Evolutionary conservation across 192 early-diverging fungal species (phyloP).

Genomic region (Umbelopsis sp.): DNA sequence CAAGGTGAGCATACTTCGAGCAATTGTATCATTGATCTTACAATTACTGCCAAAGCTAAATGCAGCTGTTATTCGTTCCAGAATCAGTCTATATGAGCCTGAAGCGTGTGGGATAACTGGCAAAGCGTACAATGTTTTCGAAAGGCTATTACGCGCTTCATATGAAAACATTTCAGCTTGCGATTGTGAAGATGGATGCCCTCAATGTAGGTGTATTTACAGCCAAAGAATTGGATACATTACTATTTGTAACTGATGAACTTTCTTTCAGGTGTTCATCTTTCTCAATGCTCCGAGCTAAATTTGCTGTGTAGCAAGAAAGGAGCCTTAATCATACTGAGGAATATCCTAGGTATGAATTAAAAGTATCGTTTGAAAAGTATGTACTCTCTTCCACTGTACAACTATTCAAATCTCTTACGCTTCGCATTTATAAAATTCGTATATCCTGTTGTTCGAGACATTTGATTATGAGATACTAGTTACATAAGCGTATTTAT

Average conservation of each 20-base stretch:
- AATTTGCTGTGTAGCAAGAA: conserved; percentile 48
- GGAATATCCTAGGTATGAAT: conserved; percentile 17
- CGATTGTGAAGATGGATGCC: conserved; percentile 51
- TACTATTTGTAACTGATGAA: no score
- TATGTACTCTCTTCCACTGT: no score
- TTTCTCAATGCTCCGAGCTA: conserved; percentile 41
- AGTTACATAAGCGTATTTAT: no score
- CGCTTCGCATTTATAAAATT: no score
- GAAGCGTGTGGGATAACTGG: conserved; percentile 34
- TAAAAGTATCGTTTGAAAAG: no score
- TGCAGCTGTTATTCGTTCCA: not conserved
- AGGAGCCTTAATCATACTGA: conserved; percentile 49
- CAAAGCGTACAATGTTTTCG: conserved; percentile 45
- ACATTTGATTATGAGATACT: no score
- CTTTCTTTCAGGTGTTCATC: conserved; percentile 34
- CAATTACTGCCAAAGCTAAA: not conserved
- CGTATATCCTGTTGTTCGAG: no score
- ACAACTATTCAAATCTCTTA: no score
- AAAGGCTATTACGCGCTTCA: conserved; percentile 35
- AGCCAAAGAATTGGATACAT: no score
- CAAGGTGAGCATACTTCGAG: conserved; percentile 26
- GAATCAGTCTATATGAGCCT: conserved; percentile 50
- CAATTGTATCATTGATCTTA: not conserved
- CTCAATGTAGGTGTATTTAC: conserved; percentile 39
- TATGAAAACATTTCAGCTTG: conserved; percentile 42